Evolutionary conservation across 352 stramenopile genomes (phyloP).

Genomic region (Phytophthora constricta): DNA sequence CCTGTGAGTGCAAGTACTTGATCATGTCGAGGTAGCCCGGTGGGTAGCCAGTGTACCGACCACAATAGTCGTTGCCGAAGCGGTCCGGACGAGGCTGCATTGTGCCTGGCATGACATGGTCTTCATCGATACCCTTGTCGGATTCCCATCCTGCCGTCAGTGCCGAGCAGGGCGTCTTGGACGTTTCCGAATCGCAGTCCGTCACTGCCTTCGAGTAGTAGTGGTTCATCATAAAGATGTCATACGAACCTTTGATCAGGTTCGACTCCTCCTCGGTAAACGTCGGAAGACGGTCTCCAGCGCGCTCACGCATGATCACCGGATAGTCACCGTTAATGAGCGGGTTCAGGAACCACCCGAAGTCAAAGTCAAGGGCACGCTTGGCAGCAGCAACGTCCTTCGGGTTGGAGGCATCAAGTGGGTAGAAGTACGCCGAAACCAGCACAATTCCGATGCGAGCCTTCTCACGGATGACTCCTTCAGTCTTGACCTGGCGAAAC

Average conservation of each 20-base stretch:
- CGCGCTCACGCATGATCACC: slow-evolving; percentile 83
- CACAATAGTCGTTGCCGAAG: slow-evolving; percentile 39
- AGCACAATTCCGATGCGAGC: slow-evolving; percentile 91
- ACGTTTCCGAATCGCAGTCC: slow-evolving; percentile 42
- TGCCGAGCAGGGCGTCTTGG: slow-evolving; percentile 35
- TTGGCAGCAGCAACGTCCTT: slow-evolving; percentile 54
- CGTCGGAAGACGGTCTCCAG: slow-evolving; percentile 75
- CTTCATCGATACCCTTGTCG: slow-evolving; percentile 48
- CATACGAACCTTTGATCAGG: slow-evolving; percentile 79
- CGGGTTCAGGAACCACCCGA: slow-evolving; percentile 89
- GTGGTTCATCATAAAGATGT: slow-evolving; percentile 96
- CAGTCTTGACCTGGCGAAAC: slow-evolving; percentile 54
- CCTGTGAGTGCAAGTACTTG: slow-evolving; percentile 52
- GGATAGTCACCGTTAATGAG: slow-evolving; percentile 92
- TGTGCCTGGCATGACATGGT: slow-evolving; percentile 43
- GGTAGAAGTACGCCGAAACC: slow-evolving; percentile 66
- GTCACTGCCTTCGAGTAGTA: slow-evolving; percentile 70
- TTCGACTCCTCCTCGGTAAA: slow-evolving; percentile 85
- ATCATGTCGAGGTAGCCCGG: slow-evolving; percentile 58
- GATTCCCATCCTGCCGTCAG: slow-evolving; percentile 47
- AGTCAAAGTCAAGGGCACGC: slow-evolving; percentile 78
- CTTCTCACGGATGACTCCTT: slow-evolving; percentile 29
- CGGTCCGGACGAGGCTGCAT: slow-evolving; percentile 25
- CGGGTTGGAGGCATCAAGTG: slow-evolving; percentile 58
- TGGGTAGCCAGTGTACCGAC: slow-evolving; percentile 51